Percentiles rank a stretch among this genome's conserved stretches.
Conservation (phyloP, 2,329 filamentous ascomycete genomes). For the Trichoderma cornu-damae region DNA sequence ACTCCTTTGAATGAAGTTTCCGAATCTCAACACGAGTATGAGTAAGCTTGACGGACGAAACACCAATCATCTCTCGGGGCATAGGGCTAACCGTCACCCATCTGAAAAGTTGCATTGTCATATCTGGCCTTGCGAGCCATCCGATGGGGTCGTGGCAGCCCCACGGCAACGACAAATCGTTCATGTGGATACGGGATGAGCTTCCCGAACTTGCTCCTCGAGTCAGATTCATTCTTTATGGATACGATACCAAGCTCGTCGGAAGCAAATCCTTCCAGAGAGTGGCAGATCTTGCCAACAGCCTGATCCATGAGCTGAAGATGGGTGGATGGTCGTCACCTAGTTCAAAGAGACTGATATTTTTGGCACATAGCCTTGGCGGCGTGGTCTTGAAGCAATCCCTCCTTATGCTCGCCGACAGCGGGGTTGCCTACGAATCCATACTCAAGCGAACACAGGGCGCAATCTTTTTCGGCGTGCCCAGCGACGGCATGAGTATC, state of each 20-base stretch:
- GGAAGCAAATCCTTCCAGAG: not conserved
- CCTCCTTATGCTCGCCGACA: not conserved
- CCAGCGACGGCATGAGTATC: not conserved
- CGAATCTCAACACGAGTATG: not conserved
- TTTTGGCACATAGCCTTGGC: conserved; percentile 12
- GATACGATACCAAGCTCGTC: conserved; percentile 6
- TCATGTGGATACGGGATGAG: conserved; percentile 18
- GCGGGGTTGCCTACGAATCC: not conserved
- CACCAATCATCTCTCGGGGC: no score
- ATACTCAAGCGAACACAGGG: not conserved
- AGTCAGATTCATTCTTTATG: conserved; percentile 13
- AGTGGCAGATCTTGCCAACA: not conserved
- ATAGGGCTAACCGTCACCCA: no score
- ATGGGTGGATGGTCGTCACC: not conserved
- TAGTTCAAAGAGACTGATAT: not conserved
- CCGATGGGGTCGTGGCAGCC: conserved; percentile 19
- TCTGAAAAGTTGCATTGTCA: conserved; percentile 16
- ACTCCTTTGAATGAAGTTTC: conserved; percentile 1
- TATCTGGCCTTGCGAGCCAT: conserved; percentile 17
- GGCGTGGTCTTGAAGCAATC: conserved; percentile 2
- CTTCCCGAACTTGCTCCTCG: not conserved
- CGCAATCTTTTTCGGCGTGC: conserved; percentile 1
- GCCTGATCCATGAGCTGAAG: not conserved
- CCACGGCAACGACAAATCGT: conserved; percentile 2
- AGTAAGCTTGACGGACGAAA: no score